Evolutionary conservation across 2,329 filamentous ascomycete genomes (phyloP).

Genomic region (Penicillium vulpinum): DNA sequence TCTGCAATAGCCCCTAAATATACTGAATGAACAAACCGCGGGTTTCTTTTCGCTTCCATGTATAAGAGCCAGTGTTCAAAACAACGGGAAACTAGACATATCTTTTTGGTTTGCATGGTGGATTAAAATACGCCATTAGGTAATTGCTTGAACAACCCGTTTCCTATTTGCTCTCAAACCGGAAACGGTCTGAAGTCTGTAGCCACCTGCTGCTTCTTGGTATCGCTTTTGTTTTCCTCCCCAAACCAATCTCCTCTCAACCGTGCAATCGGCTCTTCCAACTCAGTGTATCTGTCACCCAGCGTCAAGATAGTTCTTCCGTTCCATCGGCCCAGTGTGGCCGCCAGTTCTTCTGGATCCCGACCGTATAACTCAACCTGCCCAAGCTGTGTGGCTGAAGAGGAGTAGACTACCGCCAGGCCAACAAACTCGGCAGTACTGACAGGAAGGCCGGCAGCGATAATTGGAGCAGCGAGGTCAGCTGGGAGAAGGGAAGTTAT

Average conservation of each 20-base stretch:
- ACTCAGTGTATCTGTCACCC: slow-evolving; percentile 39
- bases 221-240: slow-evolving; percentile 27
- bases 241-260: slow-evolving; percentile 36
- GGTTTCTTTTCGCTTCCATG: too few species aligned
- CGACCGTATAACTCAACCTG: slow-evolving; percentile 41
- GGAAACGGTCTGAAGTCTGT: slow-evolving; percentile 26
- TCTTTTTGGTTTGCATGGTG: too few species aligned
- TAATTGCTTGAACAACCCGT: too few species aligned
- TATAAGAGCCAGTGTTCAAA: too few species aligned
- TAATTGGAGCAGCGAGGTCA: slow-evolving; percentile 34
- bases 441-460: slow-evolving; percentile 34
- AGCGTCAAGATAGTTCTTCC: slow-evolving; percentile 36
- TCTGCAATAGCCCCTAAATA: too few species aligned
- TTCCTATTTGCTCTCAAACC: too few species aligned
- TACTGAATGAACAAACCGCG: too few species aligned
- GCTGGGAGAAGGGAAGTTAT: slow-evolving; percentile 25
- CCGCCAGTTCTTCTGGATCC: slow-evolving; percentile 23
- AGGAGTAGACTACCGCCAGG: slow-evolving; percentile 41
- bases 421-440: slow-evolving; percentile 37
- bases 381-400: slow-evolving; percentile 33
- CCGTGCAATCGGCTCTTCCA: slow-evolving; percentile 24
- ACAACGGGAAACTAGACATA: too few species aligned
- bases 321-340: slow-evolving; percentile 35
- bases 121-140: too few species aligned
- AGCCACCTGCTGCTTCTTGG: slow-evolving; percentile 31